Percentiles rank a stretch among this genome's conserved stretches.
Evolutionary conservation across 805 yeast species (phyloP).

Genomic region (Yamadazyma kitorensis): DNA sequence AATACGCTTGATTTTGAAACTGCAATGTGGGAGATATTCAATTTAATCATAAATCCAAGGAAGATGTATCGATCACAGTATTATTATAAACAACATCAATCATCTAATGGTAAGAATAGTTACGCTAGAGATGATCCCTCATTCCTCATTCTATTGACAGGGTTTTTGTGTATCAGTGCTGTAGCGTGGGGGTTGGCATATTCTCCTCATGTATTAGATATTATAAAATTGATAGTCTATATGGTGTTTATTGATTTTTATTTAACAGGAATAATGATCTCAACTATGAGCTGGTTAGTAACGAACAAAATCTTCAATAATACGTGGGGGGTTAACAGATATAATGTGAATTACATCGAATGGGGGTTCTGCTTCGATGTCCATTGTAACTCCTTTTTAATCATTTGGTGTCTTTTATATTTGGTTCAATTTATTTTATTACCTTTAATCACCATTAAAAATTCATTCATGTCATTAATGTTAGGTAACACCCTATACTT

Average conservation of each 20-base stretch:
- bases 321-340: slow-evolving; percentile 21
- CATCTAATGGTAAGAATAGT: slow-evolving; percentile 29
- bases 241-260: slow-evolving; percentile 87
- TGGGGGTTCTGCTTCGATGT: slow-evolving; percentile 96
- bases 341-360: slow-evolving; percentile 51
- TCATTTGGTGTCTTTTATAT: slow-evolving; percentile 75
- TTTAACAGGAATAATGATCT: slow-evolving; percentile 60
- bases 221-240: slow-evolving; percentile 65
- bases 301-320: slow-evolving; percentile 62
- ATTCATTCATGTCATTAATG: slow-evolving; percentile 59
- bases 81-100: slow-evolving; percentile 54
- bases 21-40: slow-evolving; percentile 86
- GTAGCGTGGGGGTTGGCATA: slow-evolving; percentile 89
- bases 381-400: slow-evolving; percentile 85
- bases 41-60: slow-evolving; percentile 70
- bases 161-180: slow-evolving; percentile 68
- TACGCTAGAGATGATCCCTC: slow-evolving; percentile 95
- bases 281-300: slow-evolving; percentile 72
- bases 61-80: slow-evolving; percentile 79
- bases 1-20: slow-evolving; percentile 88
- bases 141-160: slow-evolving; percentile 70
- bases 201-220: slow-evolving; percentile 58
- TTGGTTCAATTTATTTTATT: slow-evolving; percentile 70
- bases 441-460: slow-evolving; percentile 65
- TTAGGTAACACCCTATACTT: slow-evolving; percentile 80